Base-by-base conservation (phyloP, 1,284 basidiomycete species). In the Ustanciosporium gigantosporum region DNA sequence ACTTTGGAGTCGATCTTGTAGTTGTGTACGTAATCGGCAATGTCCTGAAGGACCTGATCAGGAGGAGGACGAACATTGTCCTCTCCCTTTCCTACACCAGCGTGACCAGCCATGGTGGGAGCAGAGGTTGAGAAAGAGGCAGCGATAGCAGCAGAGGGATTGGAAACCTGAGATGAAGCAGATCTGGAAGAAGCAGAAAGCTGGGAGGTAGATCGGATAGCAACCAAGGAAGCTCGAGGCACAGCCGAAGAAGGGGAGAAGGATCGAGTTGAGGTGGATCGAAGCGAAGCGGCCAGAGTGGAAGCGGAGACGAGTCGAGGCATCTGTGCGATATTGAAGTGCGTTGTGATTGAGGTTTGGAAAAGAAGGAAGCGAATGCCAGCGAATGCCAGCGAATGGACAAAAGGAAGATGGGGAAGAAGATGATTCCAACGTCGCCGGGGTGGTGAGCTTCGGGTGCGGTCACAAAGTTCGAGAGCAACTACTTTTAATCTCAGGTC, bases 1-100 rank as follows among this genome's bases (percentile, higher is more conserved):
- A 60, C 61, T 36, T 74, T 45, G n/a, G 71, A 73, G 44, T 47
- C 64, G 48, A 74, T 74, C 43, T 74, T 64, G 66, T 74, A 76
- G 49, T 64, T 68, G 60, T 64, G 61, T 9, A 66, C 66, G 32
- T 68, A 60, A 58, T 73, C 70, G 62, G 70, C 70, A 42, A 73
- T 73, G 61, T 73, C 66, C 46, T 73, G 70, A 32, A 73, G 46
- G 22, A 73, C 70, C 62, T 67, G 56, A 45, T 77, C 74, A 35
- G 68, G 61, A 17, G 64, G 58, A 25, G 74, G 74, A 23, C 74
- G 73, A 44, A 60, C 72, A 40, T 77, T 77, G 66, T 67, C 59
- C 48, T 77, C 74, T 13, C 74, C 74, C 56, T 68, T 58, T 19
- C 67, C 68, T 15, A 68, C 44, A 46, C 68, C 68, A 19, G 65